Percentiles rank a stretch among this genome's conserved stretches.
Evolutionary conservation across 2,329 filamentous ascomycete genomes (phyloP).

Genomic region (Pestalotiopsis sp.): DNA sequence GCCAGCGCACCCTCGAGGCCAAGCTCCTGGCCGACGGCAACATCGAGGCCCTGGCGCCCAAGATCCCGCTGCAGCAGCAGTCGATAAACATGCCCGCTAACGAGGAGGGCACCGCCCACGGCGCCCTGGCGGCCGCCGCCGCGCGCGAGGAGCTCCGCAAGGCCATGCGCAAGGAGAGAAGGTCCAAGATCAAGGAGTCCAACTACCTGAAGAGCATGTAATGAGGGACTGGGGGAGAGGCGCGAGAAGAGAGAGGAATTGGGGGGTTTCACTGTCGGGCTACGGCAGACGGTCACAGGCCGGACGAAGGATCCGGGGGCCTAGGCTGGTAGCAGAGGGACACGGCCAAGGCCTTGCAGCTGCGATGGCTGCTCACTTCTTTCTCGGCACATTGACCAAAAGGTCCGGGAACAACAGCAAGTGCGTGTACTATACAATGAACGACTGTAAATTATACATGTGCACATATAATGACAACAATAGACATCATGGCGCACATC

Average conservation of each 20-base stretch:
- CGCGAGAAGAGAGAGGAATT: neutral
- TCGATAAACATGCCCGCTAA: conserved; percentile 70
- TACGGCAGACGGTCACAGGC: neutral
- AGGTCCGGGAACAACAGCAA: neutral
- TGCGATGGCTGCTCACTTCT: neutral
- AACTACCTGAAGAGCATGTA: conserved; percentile 86
- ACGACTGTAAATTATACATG: neutral
- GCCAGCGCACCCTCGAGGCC: conserved; percentile 58
- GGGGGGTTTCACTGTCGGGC: neutral
- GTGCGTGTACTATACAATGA: neutral
- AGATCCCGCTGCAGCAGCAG: conserved; percentile 78
- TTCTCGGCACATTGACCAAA: neutral
- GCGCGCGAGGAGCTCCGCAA: conserved; percentile 66
- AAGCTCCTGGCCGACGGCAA: conserved; percentile 66
- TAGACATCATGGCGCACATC: neutral
- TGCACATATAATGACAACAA: neutral
- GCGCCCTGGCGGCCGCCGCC: conserved; percentile 48
- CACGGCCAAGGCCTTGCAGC: neutral
- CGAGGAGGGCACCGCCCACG: conserved; percentile 42
- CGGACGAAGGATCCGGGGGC: neutral
- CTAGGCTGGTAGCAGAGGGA: neutral
- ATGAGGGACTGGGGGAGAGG: conserved; percentile 15
- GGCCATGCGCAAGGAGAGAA: conserved; percentile 75
- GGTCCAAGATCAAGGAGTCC: conserved; percentile 77
- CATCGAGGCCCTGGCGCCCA: conserved; percentile 64